A percentile compares a stretch with the other conserved stretches of the same genome.
Evolutionary conservation across 164 flowering plant species (phyloP).

Genomic region (Umbellularia californica): DNA sequence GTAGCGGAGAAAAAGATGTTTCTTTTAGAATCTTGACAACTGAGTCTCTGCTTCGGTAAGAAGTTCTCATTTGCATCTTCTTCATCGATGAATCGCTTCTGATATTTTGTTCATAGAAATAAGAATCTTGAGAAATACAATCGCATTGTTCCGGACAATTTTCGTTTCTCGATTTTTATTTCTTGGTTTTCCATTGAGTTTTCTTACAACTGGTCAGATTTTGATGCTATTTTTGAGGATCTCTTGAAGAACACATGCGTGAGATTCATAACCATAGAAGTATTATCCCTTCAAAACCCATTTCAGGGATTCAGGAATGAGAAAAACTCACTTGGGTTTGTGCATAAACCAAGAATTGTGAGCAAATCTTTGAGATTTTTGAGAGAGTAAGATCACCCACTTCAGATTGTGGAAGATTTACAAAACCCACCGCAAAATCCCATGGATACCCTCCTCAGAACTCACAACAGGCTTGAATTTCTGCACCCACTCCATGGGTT

Average conservation of each 20-base stretch:
- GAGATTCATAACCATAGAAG: too few species aligned
- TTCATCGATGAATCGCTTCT: not conserved
- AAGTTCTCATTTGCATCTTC: not conserved
- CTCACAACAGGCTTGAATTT: slow-evolving; percentile 40
- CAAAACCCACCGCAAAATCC: not conserved
- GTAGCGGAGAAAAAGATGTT: too few species aligned
- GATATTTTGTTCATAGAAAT: not conserved
- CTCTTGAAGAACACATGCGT: not conserved
- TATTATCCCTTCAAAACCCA: too few species aligned
- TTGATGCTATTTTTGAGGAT: not conserved
- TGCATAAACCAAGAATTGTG: not conserved
- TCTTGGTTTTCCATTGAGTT: not conserved
- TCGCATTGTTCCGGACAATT: too few species aligned
- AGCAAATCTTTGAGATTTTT: not conserved
- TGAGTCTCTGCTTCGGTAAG: too few species aligned
- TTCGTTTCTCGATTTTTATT: not conserved
- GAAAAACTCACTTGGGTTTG: not conserved
- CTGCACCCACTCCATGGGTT: slow-evolving; percentile 49
- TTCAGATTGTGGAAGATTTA: not conserved
- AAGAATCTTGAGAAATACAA: not conserved
- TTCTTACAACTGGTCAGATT: not conserved
- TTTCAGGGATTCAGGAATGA: not conserved
- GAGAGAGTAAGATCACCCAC: not conserved
- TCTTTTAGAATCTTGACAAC: too few species aligned
- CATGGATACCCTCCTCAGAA: too few species aligned